These are phyloP conservation scores for Trichoderma cornu-damae DNA, from an alignment of 2,329 filamentous ascomycete genomes.

Conservation along the genomic window DNA sequence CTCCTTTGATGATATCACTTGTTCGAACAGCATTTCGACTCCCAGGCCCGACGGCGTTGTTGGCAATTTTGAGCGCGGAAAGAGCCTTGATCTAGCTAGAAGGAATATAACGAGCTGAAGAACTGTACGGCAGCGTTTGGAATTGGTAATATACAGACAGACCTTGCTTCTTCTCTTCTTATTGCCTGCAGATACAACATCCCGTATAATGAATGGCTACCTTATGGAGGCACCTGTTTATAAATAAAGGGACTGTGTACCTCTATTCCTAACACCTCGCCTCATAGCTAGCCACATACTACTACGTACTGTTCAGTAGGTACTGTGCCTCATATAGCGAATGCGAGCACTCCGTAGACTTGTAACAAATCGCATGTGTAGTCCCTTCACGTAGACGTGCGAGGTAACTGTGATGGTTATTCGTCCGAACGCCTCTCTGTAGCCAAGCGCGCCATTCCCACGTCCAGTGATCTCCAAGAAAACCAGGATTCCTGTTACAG, in stretches of 20 bases:
- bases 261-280: not conserved
- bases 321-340: too few species aligned
- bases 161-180: not conserved
- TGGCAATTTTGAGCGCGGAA: slow-evolving; percentile 6
- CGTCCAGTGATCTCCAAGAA: not conserved
- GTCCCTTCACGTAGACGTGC: not conserved
- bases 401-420: not conserved
- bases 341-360: not conserved
- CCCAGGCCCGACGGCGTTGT: not conserved
- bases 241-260: not conserved
- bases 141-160: slow-evolving; percentile 10
- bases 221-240: too few species aligned
- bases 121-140: slow-evolving; percentile 7
- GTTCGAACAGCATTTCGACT: not conserved
- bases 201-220: not conserved
- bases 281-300: not conserved
- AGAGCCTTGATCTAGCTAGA: slow-evolving; percentile 3
- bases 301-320: too few species aligned
- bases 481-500: not conserved
- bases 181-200: not conserved
- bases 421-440: not conserved
- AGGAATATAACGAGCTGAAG: not conserved
- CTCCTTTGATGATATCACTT: slow-evolving; percentile 10
- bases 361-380: not conserved
- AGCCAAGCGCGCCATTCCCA: not conserved